phyloP scores from a whole-genome alignment of 2,329 filamentous ascomycete species.

The Talaromyces sp. region DNA sequence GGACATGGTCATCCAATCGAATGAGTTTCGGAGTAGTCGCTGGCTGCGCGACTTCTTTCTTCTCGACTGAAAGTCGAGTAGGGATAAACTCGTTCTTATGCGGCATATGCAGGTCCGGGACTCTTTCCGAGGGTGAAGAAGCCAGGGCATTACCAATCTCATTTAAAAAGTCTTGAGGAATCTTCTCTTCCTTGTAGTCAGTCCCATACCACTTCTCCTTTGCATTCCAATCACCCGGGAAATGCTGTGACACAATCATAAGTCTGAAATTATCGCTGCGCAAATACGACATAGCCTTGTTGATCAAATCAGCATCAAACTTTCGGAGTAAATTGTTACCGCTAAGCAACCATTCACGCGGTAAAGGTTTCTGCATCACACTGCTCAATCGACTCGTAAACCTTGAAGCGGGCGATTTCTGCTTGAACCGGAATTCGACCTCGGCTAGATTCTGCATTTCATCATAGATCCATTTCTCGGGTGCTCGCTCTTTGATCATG shows the following conservation, averaged over 20 bases:
- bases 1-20: conserved; percentile 74
- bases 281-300: conserved; percentile 69
- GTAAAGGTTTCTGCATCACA: conserved; percentile 87
- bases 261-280: conserved; percentile 87
- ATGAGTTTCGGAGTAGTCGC: conserved; percentile 74
- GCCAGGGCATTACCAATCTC: conserved; percentile 66
- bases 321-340: conserved; percentile 72
- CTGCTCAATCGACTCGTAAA: conserved; percentile 84
- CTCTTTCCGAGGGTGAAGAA: conserved; percentile 58
- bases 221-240: conserved; percentile 78
- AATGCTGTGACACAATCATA: conserved; percentile 76
- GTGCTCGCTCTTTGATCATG: conserved; percentile 74
- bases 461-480: conserved; percentile 89
- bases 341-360: conserved; percentile 83
- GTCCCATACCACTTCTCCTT: conserved; percentile 99
- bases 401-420: conserved; percentile 84
- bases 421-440: conserved; percentile 90
- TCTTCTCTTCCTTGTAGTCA: conserved; percentile 80
- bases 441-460: conserved; percentile 89
- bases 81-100: conserved; percentile 96
- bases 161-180: conserved; percentile 71
- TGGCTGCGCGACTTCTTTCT: conserved; percentile 80
- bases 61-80: conserved; percentile 87
- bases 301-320: conserved; percentile 77
- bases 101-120: conserved; percentile 75